Evolutionary conservation across 768 basidiomycete genomes (phyloP).

Genomic region (Phallus indusiatus): DNA sequence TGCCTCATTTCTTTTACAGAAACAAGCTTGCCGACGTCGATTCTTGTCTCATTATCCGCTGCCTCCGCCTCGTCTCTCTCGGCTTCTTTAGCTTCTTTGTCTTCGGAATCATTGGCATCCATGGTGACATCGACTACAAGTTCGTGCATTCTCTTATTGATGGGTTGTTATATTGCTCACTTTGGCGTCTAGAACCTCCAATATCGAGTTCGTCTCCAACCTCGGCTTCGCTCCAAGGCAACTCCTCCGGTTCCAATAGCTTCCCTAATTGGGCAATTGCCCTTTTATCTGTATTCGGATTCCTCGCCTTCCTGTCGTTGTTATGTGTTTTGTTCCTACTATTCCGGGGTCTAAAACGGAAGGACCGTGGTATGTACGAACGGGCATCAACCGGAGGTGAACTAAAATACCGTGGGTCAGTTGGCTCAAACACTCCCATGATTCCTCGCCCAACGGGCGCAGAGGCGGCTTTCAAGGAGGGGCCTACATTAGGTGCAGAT

Average conservation of each 20-base stretch:
- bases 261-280: slow-evolving; percentile 92
- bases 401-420: slow-evolving; percentile 56
- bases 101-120: slow-evolving; percentile 17
- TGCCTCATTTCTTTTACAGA: slow-evolving; percentile 31
- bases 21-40: slow-evolving; percentile 66
- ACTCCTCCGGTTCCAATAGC: slow-evolving; percentile 20
- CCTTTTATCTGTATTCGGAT: slow-evolving; percentile 77
- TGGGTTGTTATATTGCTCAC: neutral
- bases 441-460: slow-evolving; percentile 32
- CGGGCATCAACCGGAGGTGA: neutral
- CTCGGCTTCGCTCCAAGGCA: slow-evolving; percentile 39
- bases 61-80: slow-evolving; percentile 28
- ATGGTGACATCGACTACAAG: neutral
- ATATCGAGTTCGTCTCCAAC: slow-evolving; percentile 16
- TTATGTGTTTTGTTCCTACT: slow-evolving; percentile 65
- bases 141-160: no score
- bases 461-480: neutral
- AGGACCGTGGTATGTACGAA: slow-evolving; percentile 25
- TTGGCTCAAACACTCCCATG: slow-evolving; percentile 78
- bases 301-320: slow-evolving; percentile 67
- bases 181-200: slow-evolving; percentile 11
- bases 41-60: slow-evolving; percentile 45
- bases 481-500: slow-evolving; percentile 34
- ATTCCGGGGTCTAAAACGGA: slow-evolving; percentile 55
- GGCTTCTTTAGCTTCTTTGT: slow-evolving; percentile 29